phyloP scores from a whole-genome alignment of 2,329 filamentous ascomycete genomes.

The Ophiocordyceps polyrhachis-furcata region DNA sequence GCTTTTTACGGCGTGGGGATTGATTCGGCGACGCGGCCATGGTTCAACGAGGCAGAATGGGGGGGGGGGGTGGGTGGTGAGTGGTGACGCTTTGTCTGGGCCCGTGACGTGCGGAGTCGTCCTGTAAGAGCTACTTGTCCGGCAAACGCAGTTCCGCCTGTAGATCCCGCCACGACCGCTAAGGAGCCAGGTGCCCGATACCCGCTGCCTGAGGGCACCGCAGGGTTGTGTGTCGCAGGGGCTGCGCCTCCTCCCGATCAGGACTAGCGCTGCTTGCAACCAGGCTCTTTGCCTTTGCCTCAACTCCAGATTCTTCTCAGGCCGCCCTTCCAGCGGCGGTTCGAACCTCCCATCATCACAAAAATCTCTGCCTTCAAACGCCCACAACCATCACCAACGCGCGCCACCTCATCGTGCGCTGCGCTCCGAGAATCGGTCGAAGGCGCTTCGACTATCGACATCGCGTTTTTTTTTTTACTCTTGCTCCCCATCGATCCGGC shows the following conservation, averaged over 20 bases:
- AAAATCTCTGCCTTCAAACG: slow-evolving; percentile 17
- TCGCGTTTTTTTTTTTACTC: too few relatives aligned
- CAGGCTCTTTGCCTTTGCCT: slow-evolving; percentile 15
- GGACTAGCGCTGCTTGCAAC: slow-evolving; percentile 15
- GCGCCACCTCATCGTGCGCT: slow-evolving; percentile 31
- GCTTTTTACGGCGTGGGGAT: neutral
- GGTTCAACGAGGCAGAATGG: too few relatives aligned
- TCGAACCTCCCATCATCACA: slow-evolving; percentile 24
- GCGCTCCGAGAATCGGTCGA: slow-evolving; percentile 10
- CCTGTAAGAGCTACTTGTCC: neutral
- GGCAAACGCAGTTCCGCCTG: neutral
- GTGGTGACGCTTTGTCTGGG: too few relatives aligned
- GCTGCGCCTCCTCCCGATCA: slow-evolving; percentile 5
- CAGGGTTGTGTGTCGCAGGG: slow-evolving; percentile 1
- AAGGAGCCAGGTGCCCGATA: neutral
- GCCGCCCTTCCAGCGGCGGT: slow-evolving; percentile 17
- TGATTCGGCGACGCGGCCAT: neutral
- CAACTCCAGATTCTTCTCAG: slow-evolving; percentile 25
- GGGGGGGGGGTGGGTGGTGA: too few relatives aligned
- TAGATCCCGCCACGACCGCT: neutral
- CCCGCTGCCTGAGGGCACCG: neutral
- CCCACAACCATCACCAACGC: slow-evolving; percentile 23
- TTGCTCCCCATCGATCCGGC: neutral
- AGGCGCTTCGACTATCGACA: slow-evolving; percentile 13
- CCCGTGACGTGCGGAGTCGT: too few relatives aligned